Evolutionary conservation across 2,329 filamentous ascomycete genomes (phyloP).

Genomic region (Delphinella strobiligena): DNA sequence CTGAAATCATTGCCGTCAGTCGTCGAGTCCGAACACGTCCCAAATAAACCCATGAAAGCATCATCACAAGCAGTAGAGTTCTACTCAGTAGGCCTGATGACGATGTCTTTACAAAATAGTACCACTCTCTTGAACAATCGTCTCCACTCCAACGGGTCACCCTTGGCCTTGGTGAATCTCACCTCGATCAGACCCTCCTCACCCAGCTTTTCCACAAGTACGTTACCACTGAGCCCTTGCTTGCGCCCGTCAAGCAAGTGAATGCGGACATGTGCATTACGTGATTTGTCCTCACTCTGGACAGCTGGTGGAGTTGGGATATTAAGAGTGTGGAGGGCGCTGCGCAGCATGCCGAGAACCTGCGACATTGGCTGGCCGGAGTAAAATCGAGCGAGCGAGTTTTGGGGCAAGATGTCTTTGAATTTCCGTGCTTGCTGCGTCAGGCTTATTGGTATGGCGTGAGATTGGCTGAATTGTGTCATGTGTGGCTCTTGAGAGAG

Average conservation of each 20-base stretch:
- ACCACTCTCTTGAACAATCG: conserved; percentile 95
- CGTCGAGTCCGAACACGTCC: too few relatives aligned
- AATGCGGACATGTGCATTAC: conserved; percentile 51
- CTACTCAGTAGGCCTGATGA: conserved; percentile 34
- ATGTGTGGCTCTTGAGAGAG: conserved; percentile 76
- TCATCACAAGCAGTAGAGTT: too few relatives aligned
- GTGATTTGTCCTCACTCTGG: conserved; percentile 39
- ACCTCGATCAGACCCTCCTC: conserved; percentile 58
- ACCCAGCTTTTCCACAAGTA: conserved; percentile 57
- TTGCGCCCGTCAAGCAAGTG: conserved; percentile 60
- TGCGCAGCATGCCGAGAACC: conserved; percentile 66
- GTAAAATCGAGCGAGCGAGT: conserved; percentile 84
- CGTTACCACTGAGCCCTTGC: conserved; percentile 62
- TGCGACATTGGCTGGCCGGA: conserved; percentile 64
- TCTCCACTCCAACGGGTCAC: conserved; percentile 92
- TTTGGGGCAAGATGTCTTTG: conserved; percentile 78
- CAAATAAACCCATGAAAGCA: too few relatives aligned
- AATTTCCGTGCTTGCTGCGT: conserved; percentile 85
- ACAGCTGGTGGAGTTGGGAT: conserved; percentile 50
- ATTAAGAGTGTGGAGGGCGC: conserved; percentile 74
- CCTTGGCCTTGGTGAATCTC: conserved; percentile 85
- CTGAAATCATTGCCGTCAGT: too few relatives aligned
- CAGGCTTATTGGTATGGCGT: conserved; percentile 66
- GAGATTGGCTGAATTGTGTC: conserved; percentile 70
- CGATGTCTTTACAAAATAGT: conserved; percentile 72